Evolutionary conservation across 2,329 filamentous ascomycete genomes (phyloP), one percentile per base, ranked within the genome.

Genomic region (Trichoderma sp.): DNA sequence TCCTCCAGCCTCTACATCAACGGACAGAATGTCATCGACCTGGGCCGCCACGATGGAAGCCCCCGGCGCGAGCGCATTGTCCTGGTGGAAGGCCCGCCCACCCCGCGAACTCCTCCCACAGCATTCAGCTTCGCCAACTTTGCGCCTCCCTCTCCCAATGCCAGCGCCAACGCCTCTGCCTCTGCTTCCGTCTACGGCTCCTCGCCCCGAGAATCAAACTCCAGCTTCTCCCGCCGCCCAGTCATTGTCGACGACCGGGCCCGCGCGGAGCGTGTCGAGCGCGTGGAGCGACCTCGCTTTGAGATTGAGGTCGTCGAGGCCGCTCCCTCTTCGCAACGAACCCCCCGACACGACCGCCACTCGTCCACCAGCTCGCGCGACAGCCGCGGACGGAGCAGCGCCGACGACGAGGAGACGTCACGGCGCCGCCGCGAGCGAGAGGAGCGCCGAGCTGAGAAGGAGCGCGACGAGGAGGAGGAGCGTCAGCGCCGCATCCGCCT

Each of bases 61-160:
- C 70, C 78, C 54, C 78, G 77, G 68, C 77, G 78, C 60, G 83
- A 85, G 70, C 81, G 83, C 68, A 77, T 82, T 65, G 72, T 83
- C 66, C 78, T 86, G 68, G 78, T 83, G 63, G 81, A 85, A 69
- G 78, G 78, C 71, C 82, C 82, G 3, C 80, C 83, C 14, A 81
- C 81, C 10, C 81, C 83, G 43, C 79, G 81, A 68, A 83, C 83
- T 32, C 82, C 84, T 30, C 82, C 84, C n/a, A 82, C 80, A 70
- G 74, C 76, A 39, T 82, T 78, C 73, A 72, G 70, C 66, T 76
- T 77, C 21, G 79, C 82, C 5, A 79, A 79, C 72, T 83, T 81
- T 46, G 77, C 78, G 24, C 81, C 82, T 14, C 71, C 81, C 3
- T 83, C 81, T 59, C 80, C 81, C 58, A 74, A 73, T 26, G 66